Base-by-base conservation (phyloP, 805 yeast genomes). In the Wickerhamomyces xylosicus region DNA sequence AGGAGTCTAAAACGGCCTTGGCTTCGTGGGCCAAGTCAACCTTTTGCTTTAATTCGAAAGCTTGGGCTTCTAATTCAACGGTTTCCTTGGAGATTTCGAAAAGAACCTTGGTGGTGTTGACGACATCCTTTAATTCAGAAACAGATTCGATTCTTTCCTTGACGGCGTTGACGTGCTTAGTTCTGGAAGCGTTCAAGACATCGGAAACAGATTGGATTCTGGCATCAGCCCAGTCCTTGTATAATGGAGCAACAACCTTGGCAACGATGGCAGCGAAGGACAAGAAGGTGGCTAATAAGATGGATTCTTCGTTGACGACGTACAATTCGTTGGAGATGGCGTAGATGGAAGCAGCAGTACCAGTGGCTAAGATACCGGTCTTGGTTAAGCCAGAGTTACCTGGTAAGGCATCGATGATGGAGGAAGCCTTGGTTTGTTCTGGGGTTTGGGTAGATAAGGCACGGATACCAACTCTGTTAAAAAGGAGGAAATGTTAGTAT, bases 11-110 rank as follows among this genome's bases (percentile, higher is more conserved):
- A 45, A 90, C 95, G 42, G 92, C 69, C 72, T 84, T 87, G 58
- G 97, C 97, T 73, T 87, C 95, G 47, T 70, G 54, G 42, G 95
- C 90, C 51, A 87, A 75, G 47, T 79, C 87, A 50, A 85, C 87
- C 61, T 79, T 67, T 74, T 92, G 98, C 72, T 87, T 83, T 63
- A 85, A 77, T 70, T 85, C 95, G 59, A 89, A 92, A 41, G 90
- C 78, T 68, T 86, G 77, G 48, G 96, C 94, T 76, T 92, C 98
- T 58, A 89, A 75, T 69, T 83, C 76, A 52, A 94, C 96, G 47
- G 98, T 90, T 71, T 92, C 96, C 73, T 86, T 89, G 46, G 98
- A 90, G 43, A 90, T 77, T 57, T 85, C 92, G 57, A 92, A 92
- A 59, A 92, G 76, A 56, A 82, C 81, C 70, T 86, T 79, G 63